Conservation (phyloP, 2,329 filamentous ascomycete genomes). For the Clonostachys rosea region DNA sequence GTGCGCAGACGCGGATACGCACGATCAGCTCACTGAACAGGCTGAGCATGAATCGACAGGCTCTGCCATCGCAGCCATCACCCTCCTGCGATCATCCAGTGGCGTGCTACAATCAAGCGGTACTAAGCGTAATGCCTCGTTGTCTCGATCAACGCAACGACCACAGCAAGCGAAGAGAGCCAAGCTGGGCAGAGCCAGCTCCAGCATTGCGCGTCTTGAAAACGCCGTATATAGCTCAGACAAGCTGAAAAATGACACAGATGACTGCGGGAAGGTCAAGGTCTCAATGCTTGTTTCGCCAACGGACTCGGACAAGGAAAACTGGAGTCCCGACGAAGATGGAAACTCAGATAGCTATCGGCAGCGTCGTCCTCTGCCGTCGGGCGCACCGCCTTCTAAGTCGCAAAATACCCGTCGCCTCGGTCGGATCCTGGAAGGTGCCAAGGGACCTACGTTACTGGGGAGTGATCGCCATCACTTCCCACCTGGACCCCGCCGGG, state of each 20-base stretch:
- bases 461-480: neutral
- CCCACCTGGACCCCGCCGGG: neutral
- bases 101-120: constrained; percentile 43
- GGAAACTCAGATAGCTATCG: constrained; percentile 25
- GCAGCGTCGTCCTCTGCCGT: constrained; percentile 25
- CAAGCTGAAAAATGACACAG: constrained; percentile 8
- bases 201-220: constrained; percentile 60
- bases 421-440: neutral
- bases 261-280: constrained; percentile 18
- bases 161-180: constrained; percentile 49
- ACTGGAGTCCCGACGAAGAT: constrained; percentile 62
- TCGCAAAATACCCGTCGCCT: constrained; percentile 16
- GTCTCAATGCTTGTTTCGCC: constrained; percentile 30
- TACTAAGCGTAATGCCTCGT: constrained; percentile 56
- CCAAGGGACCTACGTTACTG: neutral
- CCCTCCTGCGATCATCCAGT: constrained; percentile 61
- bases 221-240: constrained; percentile 9
- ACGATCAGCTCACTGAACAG: constrained; percentile 75
- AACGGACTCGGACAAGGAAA: constrained; percentile 89
- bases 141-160: constrained; percentile 19
- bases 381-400: constrained; percentile 9
- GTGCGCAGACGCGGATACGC: constrained; percentile 75
- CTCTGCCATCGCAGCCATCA: constrained; percentile 77
- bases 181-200: constrained; percentile 55
- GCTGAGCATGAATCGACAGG: constrained; percentile 77